These are phyloP conservation scores for Aureococcus anophagefferens DNA, from an alignment of 108 stramenopile species.

Conservation along the genomic window DNA sequence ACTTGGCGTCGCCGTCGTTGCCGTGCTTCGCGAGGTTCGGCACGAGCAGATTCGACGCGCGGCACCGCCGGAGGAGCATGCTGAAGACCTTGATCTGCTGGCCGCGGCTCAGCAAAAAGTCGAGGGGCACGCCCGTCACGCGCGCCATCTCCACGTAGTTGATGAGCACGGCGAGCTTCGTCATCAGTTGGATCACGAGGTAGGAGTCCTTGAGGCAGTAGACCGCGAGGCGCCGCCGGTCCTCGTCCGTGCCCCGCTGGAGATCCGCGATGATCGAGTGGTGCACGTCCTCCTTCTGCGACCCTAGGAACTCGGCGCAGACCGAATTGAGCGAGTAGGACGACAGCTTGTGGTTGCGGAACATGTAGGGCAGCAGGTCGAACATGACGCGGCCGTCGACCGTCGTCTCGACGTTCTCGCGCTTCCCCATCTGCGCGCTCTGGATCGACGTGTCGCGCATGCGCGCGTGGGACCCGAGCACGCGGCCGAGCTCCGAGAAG, in stretches of 20 bases:
- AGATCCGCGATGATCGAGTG: conserved; percentile 97
- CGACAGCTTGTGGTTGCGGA: conserved; percentile 96
- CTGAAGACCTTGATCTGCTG: conserved; percentile 99
- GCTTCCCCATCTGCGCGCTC: conserved; percentile 84
- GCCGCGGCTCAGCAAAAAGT: conserved; percentile 85
- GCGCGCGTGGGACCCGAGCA: conserved; percentile 63
- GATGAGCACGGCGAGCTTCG: conserved; percentile 89
- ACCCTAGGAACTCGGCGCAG: conserved; percentile 88
- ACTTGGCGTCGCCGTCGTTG: conserved; percentile 61
- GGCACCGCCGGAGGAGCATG: conserved; percentile 94
- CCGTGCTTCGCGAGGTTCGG: conserved; percentile 78
- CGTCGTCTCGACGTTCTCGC: conserved; percentile 87
- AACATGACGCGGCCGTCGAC: conserved; percentile 95
- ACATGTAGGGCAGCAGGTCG: conserved; percentile 98
- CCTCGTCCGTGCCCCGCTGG: conserved; percentile 89
- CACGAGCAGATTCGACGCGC: conserved; percentile 72
- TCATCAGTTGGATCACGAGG: conserved; percentile 89
- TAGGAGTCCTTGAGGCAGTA: conserved; percentile 98
- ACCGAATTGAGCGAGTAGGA: conserved; percentile 93
- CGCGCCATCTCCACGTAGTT: conserved; percentile 99
- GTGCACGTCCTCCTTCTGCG: conserved; percentile 99
- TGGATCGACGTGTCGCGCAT: conserved; percentile 94
- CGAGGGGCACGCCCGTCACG: conserved; percentile 95
- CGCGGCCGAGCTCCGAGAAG: conserved; percentile 79
- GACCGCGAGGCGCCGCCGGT: conserved; percentile 89